These are phyloP conservation scores for Phytopythium mirpurense DNA, from an alignment of 352 stramenopile genomes.

Conservation along the genomic window DNA sequence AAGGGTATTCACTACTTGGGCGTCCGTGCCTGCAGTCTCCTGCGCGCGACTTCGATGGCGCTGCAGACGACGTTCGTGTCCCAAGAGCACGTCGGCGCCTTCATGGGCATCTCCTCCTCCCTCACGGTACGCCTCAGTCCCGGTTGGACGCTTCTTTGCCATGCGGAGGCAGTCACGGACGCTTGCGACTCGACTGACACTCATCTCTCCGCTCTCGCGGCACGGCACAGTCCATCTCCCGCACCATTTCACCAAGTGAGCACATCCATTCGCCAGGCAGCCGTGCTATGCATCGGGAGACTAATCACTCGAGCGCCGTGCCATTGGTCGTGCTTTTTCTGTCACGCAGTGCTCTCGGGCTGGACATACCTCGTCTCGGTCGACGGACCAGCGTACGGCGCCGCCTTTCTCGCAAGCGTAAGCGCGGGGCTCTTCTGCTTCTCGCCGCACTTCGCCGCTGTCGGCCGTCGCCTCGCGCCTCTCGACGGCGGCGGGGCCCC, in stretches of 20 bases:
- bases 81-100: slow-evolving; percentile 61
- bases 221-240: slow-evolving; percentile 77
- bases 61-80: slow-evolving; percentile 69
- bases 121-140: slow-evolving; percentile 70
- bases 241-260: slow-evolving; percentile 71
- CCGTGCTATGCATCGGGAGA: too few species aligned
- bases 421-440: slow-evolving; percentile 65
- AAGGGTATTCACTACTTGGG: too few species aligned
- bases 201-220: neutral
- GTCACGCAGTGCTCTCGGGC: slow-evolving; percentile 68
- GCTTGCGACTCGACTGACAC: too few species aligned
- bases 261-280: slow-evolving; percentile 8
- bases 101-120: slow-evolving; percentile 78
- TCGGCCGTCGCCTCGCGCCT: slow-evolving; percentile 19
- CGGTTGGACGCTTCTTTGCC: too few species aligned
- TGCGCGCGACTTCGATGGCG: slow-evolving; percentile 74
- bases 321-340: neutral
- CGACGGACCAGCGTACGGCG: slow-evolving; percentile 62
- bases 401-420: slow-evolving; percentile 48
- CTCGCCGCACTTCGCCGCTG: slow-evolving; percentile 45
- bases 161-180: too few species aligned
- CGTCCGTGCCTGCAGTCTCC: slow-evolving; percentile 45
- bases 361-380: slow-evolving; percentile 72
- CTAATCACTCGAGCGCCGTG: neutral
- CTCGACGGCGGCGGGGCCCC: slow-evolving; percentile 7